These are phyloP conservation scores for Quercus parvula DNA, from an alignment of 306 rosid genomes.

Conservation along the genomic window DNA sequence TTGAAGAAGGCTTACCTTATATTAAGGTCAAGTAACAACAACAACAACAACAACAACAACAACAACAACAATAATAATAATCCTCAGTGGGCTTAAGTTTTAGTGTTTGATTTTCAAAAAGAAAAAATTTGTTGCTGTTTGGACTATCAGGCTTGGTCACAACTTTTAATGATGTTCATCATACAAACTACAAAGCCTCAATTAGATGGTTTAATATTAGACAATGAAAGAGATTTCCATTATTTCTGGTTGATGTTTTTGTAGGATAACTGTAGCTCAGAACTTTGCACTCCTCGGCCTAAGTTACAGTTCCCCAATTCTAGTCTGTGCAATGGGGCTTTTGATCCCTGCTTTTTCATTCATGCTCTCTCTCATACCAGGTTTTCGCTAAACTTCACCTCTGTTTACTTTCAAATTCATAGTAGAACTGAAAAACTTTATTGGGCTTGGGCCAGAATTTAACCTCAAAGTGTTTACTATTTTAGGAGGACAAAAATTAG, in stretches of 20 bases:
- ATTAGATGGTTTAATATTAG: background rate
- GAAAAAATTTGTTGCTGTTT: too few species aligned
- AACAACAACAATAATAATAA: background rate
- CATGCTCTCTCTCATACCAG: conserved; percentile 51
- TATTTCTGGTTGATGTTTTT: conserved; percentile 8
- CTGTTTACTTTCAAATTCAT: background rate
- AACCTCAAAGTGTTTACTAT: background rate
- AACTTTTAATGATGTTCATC: background rate
- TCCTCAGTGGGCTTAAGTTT: background rate
- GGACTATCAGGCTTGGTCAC: background rate
- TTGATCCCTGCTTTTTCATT: conserved; percentile 59
- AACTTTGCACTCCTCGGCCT: conserved; percentile 60
- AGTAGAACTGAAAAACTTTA: background rate
- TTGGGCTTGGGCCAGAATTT: background rate
- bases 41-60: too few species aligned
- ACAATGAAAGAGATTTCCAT: background rate
- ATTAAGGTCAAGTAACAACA: too few species aligned
- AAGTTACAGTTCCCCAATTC: conserved; percentile 71
- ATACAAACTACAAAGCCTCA: background rate
- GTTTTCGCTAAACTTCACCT: conserved; percentile 16
- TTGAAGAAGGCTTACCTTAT: too few species aligned
- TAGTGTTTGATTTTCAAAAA: background rate
- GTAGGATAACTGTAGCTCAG: conserved; percentile 68
- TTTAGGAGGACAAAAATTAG: conserved; percentile 39
- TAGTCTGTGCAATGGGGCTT: conserved; percentile 73